phyloP scores from a whole-genome alignment of 2,329 filamentous ascomycete species.

The Pseudogymnoascus sp. region DNA sequence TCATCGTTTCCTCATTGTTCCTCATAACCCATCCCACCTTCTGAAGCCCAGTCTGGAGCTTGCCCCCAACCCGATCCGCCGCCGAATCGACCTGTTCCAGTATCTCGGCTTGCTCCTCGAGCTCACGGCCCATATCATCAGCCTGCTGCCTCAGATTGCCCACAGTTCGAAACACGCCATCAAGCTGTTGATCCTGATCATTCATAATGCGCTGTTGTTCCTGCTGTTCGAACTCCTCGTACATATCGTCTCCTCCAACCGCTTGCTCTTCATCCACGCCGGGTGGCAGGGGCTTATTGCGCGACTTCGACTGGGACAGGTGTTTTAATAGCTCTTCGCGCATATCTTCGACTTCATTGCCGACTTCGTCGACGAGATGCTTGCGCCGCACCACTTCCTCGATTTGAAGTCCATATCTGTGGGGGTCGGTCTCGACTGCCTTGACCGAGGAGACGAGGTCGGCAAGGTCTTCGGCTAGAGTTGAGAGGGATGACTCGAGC shows the following conservation, averaged over 20 bases:
- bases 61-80: slow-evolving; percentile 78
- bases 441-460: slow-evolving; percentile 82
- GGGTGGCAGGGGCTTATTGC: slow-evolving; percentile 50
- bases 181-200: slow-evolving; percentile 87
- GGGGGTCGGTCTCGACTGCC: slow-evolving; percentile 79
- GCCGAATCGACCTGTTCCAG: slow-evolving; percentile 76
- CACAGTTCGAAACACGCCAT: slow-evolving; percentile 87
- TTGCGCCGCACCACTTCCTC: slow-evolving; percentile 75
- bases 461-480: slow-evolving; percentile 72
- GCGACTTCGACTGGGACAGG: slow-evolving; percentile 35
- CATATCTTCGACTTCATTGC: slow-evolving; percentile 83
- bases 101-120: slow-evolving; percentile 90
- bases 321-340: slow-evolving; percentile 65
- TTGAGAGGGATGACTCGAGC: slow-evolving; percentile 54
- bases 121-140: slow-evolving; percentile 88
- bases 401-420: slow-evolving; percentile 74
- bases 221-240: slow-evolving; percentile 80
- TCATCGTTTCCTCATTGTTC: slow-evolving; percentile 80
- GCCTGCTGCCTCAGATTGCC: slow-evolving; percentile 85
- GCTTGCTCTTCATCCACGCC: slow-evolving; percentile 26
- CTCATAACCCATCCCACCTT: slow-evolving; percentile 77
- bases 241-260: slow-evolving; percentile 34
- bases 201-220: slow-evolving; percentile 86
- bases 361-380: slow-evolving; percentile 80
- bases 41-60: slow-evolving; percentile 77